Base-by-base conservation (phyloP, 2,329 filamentous ascomycete species). In the Didymella glomerata region DNA sequence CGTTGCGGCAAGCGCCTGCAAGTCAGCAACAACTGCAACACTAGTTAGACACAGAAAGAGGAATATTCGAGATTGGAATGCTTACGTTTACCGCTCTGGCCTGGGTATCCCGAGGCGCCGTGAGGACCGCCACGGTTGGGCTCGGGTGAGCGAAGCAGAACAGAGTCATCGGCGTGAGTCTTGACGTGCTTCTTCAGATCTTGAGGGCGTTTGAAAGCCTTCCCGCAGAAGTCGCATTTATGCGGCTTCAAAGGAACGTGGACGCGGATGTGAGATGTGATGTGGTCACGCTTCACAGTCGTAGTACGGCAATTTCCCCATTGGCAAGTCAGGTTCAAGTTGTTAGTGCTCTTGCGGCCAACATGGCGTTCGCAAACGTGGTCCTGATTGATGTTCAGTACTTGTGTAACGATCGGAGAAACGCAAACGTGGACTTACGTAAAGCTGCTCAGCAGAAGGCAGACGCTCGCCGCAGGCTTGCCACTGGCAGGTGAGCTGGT, bases 121-220 rank as follows among this genome's bases (percentile, higher is more conserved):
- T 76, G 74, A 30, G 70, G 68, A 58, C 73, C 76, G 62, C 78
- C 76, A 71, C 80, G 78, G 68, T 83, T 84, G 25, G 86, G 85
- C 69, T 88, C 86, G 4, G 87, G 87, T 44, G 86, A 89, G 68
- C 86, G 84, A 61, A 87, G 82, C 62, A 87, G 82, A 40, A 96
- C 92, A 41, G 93, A 96, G 80, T 97, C 94, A 74, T 98, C 94
- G 70, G 94, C 94, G 76, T 98, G 94, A 4, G 94, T 98, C 88
- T 98, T 99, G 79, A 98, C 93, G 78, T 99, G 95, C 84, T 99
- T 99, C 88, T 99, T 98, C 72, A 99, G 79, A 82, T 99, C 95
- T 82, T 99, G 95, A 2, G 95, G 95, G 32, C 95, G 91, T 87
- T 99, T 99, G 86, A 99, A 99, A 1, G 93, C 93, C 84, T 99